Conservation (phyloP, 1,284 basidiomycete genomes). For the Ganoderma boninense region DNA sequence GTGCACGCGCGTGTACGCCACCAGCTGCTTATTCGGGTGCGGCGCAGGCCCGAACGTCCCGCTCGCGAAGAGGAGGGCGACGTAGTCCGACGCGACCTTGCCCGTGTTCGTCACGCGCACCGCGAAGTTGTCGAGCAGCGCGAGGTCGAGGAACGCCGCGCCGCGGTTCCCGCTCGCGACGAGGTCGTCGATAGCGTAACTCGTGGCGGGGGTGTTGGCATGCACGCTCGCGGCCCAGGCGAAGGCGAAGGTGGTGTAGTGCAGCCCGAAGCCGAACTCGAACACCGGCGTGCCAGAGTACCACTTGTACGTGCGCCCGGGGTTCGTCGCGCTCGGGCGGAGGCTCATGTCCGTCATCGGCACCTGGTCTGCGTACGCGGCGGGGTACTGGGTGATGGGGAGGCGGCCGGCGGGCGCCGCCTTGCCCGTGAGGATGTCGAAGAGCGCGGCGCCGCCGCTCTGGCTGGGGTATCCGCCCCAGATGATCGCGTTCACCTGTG, state of each 20-base stretch:
- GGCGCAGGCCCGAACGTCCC: slow-evolving; percentile 58
- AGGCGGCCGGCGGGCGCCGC: slow-evolving; percentile 62
- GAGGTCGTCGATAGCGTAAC: slow-evolving; percentile 33
- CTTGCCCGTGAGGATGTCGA: slow-evolving; percentile 59
- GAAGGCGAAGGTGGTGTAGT: slow-evolving; percentile 60
- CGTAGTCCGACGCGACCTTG: slow-evolving; percentile 59
- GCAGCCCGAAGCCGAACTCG: slow-evolving; percentile 61
- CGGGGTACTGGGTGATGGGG: slow-evolving; percentile 61
- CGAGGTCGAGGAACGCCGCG: slow-evolving; percentile 50
- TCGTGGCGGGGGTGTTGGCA: slow-evolving; percentile 22
- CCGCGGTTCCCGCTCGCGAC: slow-evolving; percentile 37
- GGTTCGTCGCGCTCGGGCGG: slow-evolving; percentile 55
- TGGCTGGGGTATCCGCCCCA: slow-evolving; percentile 67
- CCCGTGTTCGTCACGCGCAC: slow-evolving; percentile 59
- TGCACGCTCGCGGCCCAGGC: slow-evolving; percentile 50
- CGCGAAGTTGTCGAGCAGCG: slow-evolving; percentile 55
- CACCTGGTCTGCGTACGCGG: slow-evolving; percentile 54
- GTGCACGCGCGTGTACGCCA: slow-evolving; percentile 57
- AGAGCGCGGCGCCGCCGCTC: slow-evolving; percentile 59
- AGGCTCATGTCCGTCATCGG: slow-evolving; percentile 67
- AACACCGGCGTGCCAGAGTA: slow-evolving; percentile 60
- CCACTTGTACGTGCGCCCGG: slow-evolving; percentile 50
- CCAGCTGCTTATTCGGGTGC: slow-evolving; percentile 59
- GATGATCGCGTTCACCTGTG: slow-evolving; percentile 59
- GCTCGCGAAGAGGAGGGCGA: slow-evolving; percentile 60